A percentile compares a stretch with the other conserved stretches of the same genome.
These are phyloP conservation scores for Berkeleyomyces rouxiae DNA, from an alignment of 2,329 filamentous ascomycete species.

Conservation along the genomic window DNA sequence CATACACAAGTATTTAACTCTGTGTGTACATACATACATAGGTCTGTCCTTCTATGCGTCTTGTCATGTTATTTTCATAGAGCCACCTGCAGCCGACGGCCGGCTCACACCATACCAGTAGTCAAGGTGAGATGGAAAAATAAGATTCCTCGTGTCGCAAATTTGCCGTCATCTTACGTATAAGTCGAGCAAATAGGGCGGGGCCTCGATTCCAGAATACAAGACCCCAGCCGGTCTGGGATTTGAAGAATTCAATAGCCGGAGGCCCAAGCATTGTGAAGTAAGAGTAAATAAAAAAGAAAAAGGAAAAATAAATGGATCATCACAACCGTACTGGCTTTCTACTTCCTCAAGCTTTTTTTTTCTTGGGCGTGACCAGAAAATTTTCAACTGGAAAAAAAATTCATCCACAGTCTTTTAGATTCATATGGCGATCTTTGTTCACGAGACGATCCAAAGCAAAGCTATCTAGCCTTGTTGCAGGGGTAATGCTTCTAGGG, in stretches of 20 bases:
- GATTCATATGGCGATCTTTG: not conserved
- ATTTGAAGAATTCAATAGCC: no score
- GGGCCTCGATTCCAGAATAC: not conserved
- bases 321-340: no score
- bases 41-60: not conserved
- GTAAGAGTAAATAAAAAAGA: not conserved
- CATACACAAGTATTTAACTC: not conserved
- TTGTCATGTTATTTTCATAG: no score
- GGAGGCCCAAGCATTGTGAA: no score
- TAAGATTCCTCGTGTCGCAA: not conserved
- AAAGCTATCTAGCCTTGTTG: not conserved
- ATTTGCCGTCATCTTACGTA: not conserved
- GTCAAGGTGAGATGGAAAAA: not conserved
- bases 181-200: not conserved
- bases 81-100: not conserved
- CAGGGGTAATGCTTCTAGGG: not conserved
- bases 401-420: not conserved
- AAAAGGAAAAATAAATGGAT: not conserved
- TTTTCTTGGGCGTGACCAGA: not conserved
- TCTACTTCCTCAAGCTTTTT: not conserved
- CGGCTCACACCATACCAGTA: not conserved
- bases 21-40: not conserved
- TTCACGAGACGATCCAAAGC: not conserved
- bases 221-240: no score
- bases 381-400: not conserved